A percentile compares a stretch with the other conserved stretches of the same genome.
Evolutionary conservation across 202 grass and related monocot genomes (phyloP).

Genomic region (Sporobolus alterniflorus): DNA sequence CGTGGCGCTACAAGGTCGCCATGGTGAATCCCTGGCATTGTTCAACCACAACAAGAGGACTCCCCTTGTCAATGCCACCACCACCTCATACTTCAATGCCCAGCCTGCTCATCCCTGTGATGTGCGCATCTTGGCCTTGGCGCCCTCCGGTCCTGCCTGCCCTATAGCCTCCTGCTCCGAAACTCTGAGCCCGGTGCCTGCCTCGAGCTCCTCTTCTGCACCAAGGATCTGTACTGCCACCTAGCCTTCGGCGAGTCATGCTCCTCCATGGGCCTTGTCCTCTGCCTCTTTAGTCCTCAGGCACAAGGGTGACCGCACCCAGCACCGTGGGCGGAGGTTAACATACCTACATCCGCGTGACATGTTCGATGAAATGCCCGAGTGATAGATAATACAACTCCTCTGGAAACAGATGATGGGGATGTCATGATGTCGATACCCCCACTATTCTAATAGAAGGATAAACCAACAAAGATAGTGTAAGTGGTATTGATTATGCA

Average conservation of each 20-base stretch:
- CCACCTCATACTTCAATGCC: too few relatives aligned
- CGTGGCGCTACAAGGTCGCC: too few relatives aligned
- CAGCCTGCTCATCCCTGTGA: too few relatives aligned
- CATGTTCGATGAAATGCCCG: constrained; percentile 43
- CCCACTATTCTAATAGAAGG: constrained; percentile 80
- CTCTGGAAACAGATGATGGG: constrained; percentile 56
- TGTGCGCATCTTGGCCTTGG: too few relatives aligned
- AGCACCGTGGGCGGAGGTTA: constrained; percentile 53
- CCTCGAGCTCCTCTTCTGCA: constrained; percentile 83
- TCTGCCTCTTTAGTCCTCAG: constrained; percentile 66
- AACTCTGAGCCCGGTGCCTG: constrained; percentile 36
- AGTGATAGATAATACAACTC: constrained; percentile 43
- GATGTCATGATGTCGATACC: constrained; percentile 92
- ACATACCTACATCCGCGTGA: neutral
- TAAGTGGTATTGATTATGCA: constrained; percentile 51
- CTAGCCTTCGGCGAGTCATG: constrained; percentile 58
- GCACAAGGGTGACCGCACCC: constrained; percentile 25
- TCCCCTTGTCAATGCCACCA: too few relatives aligned
- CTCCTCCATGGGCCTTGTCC: constrained; percentile 55
- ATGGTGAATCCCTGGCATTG: too few relatives aligned
- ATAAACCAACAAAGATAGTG: constrained; percentile 83
- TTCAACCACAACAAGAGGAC: too few relatives aligned
- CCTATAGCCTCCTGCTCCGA: too few relatives aligned
- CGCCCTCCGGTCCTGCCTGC: too few relatives aligned
- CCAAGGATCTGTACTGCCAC: constrained; percentile 84